Evolutionary conservation across 768 basidiomycete genomes (phyloP).

Genomic region (Termitomyces sp.): DNA sequence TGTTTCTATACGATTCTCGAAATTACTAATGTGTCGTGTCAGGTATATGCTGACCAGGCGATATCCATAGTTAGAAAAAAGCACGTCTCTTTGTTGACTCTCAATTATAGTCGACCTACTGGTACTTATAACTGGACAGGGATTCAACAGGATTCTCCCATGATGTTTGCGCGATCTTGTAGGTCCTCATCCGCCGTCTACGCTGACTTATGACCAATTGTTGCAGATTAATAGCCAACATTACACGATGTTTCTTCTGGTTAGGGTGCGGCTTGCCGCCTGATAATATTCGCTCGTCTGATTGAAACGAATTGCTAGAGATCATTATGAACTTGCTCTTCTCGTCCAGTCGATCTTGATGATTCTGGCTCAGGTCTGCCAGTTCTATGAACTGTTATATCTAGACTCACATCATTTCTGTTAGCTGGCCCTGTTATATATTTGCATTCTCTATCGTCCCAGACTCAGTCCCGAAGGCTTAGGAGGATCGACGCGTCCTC

Average conservation of each 20-base stretch:
- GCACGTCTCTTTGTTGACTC: constrained; percentile 30
- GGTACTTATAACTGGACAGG: constrained; percentile 33
- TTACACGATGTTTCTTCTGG: constrained; percentile 91
- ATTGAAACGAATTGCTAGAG: constrained; percentile 25
- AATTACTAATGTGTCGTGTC: not conserved
- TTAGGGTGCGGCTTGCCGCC: constrained; percentile 45
- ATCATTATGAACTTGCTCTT: constrained; percentile 72
- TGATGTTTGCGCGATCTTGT: constrained; percentile 86
- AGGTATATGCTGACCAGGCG: constrained; percentile 83
- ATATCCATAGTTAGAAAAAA: constrained; percentile 77
- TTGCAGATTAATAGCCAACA: constrained; percentile 73
- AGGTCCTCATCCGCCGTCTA: constrained; percentile 18
- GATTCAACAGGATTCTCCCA: constrained; percentile 84
- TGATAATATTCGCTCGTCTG: not conserved
- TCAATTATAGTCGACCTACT: constrained; percentile 1
- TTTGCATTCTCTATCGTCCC: constrained; percentile 75
- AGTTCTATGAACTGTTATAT: not conserved
- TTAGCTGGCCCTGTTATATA: constrained; percentile 76
- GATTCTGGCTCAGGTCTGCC: constrained; percentile 75
- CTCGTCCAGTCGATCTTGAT: constrained; percentile 82
- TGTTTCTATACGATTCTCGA: not conserved
- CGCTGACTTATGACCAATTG: constrained; percentile 6
- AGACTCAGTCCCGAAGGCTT: constrained; percentile 55
- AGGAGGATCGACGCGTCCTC: constrained; percentile 58
- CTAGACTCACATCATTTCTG: constrained; percentile 16